Percentiles rank a stretch among this genome's conserved stretches.
Evolutionary conservation across 345 rosid species (phyloP).

Genomic region (Salix exigua): DNA sequence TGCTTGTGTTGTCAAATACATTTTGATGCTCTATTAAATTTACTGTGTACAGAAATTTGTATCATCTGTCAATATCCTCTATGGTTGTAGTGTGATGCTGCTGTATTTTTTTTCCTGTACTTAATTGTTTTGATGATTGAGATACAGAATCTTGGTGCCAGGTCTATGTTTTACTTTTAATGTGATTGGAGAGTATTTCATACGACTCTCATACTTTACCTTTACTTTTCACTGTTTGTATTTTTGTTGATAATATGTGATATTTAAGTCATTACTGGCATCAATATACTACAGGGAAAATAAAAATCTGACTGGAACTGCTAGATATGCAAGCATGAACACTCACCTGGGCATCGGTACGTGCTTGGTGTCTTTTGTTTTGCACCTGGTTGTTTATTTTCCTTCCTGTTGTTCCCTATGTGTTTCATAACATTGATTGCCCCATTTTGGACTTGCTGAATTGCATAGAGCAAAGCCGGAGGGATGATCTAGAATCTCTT

Average conservation of each 20-base stretch:
- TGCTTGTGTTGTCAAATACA: not conserved
- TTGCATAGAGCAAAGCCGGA: constrained; percentile 80
- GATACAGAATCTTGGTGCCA: not conserved
- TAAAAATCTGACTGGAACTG: constrained; percentile 90
- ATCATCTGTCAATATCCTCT: not conserved
- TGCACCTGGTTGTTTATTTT: not conserved
- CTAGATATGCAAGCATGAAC: constrained; percentile 95
- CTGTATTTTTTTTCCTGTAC: not conserved
- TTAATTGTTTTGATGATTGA: not conserved
- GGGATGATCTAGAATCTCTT: constrained; percentile 94
- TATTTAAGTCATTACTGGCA: not conserved
- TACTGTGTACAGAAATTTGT: not conserved
- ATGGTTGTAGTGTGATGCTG: not conserved
- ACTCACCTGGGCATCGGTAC: constrained; percentile 93
- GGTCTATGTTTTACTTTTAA: not conserved
- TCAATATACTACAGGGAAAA: constrained; percentile 58
- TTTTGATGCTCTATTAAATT: not conserved
- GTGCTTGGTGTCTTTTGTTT: not conserved
- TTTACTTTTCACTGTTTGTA: not conserved
- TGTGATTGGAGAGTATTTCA: not conserved
- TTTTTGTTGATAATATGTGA: not conserved
- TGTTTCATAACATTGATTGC: not conserved
- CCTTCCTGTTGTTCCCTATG: not conserved
- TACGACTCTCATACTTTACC: not conserved
- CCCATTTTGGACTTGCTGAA: not conserved